phyloP scores from a whole-genome alignment of 768 basidiomycete genomes.

The Cyathus striatus region DNA sequence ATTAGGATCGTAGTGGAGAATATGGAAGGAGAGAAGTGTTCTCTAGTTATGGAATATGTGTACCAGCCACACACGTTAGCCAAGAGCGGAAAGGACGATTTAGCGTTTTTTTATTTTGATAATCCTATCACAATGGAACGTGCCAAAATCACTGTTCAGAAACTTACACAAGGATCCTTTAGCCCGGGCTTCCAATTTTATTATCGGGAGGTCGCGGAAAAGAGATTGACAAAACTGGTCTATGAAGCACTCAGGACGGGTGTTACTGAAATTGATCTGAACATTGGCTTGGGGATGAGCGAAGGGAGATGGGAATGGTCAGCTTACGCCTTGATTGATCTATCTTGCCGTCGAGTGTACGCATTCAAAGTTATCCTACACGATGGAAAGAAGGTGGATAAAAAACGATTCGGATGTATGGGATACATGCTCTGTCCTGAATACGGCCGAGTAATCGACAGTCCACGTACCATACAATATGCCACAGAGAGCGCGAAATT shows the following conservation, averaged over 20 bases:
- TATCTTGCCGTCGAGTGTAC: constrained; percentile 32
- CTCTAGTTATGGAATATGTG: constrained; percentile 32
- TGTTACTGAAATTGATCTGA: constrained; percentile 29
- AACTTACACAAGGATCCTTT: constrained; percentile 7
- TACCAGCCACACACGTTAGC: constrained; percentile 21
- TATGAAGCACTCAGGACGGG: constrained; percentile 30
- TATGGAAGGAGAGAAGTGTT: constrained; percentile 33
- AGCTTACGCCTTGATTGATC: constrained; percentile 31
- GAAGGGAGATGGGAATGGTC: constrained; percentile 29
- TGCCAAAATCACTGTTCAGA: constrained; percentile 17
- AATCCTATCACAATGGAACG: constrained; percentile 20
- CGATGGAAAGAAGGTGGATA: constrained; percentile 18
- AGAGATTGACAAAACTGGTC: constrained; percentile 24
- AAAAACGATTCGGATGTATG: constrained; percentile 23
- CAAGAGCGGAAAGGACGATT: constrained; percentile 17
- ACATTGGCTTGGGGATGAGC: constrained; percentile 21
- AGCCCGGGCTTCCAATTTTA: constrained; percentile 16
- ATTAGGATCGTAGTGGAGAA: constrained; percentile 28
- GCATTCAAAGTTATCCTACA: constrained; percentile 32
- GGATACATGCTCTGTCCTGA: constrained; percentile 30
- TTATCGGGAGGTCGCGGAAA: constrained; percentile 15
- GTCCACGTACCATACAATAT: constrained; percentile 24
- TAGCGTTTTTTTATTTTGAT: constrained; percentile 31
- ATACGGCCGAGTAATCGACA: constrained; percentile 24
- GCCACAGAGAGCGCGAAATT: constrained; percentile 26